Percentiles rank a stretch among this genome's conserved stretches.
These are phyloP conservation scores for Geranium incanum DNA, from an alignment of 441 rosid genomes.

Conservation along the genomic window DNA sequence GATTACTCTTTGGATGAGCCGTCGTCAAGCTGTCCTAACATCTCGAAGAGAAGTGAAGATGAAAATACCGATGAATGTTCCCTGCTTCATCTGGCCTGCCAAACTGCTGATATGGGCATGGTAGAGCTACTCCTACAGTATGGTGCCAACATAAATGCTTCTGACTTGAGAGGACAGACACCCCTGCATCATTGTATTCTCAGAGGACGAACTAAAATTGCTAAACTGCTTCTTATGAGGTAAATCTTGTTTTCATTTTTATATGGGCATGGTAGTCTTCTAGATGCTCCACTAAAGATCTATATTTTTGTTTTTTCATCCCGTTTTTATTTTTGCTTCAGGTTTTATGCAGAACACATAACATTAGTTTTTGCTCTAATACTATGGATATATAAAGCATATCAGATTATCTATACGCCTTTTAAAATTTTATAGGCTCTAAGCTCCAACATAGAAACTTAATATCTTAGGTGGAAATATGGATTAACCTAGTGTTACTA, in stretches of 20 bases:
- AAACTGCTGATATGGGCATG: slow-evolving; percentile 91
- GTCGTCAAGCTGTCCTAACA: slow-evolving; percentile 48
- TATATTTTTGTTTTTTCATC: neutral
- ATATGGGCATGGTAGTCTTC: neutral
- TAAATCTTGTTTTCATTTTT: slow-evolving; percentile 24
- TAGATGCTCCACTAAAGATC: neutral
- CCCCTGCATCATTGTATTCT: slow-evolving; percentile 71
- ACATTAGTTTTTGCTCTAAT: too few relatives aligned
- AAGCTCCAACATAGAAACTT: too few relatives aligned
- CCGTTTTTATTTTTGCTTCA: neutral
- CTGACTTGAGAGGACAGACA: slow-evolving; percentile 67
- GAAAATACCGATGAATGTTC: slow-evolving; percentile 55
- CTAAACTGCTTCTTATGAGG: slow-evolving; percentile 84
- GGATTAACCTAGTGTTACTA: too few relatives aligned
- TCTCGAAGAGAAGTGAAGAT: slow-evolving; percentile 38
- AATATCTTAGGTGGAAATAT: too few relatives aligned
- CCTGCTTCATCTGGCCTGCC: slow-evolving; percentile 94
- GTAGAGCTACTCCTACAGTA: slow-evolving; percentile 90
- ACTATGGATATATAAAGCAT: too few relatives aligned
- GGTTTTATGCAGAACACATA: too few relatives aligned
- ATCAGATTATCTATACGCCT: too few relatives aligned
- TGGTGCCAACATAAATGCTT: slow-evolving; percentile 77
- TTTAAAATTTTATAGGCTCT: too few relatives aligned
- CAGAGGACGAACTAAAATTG: slow-evolving; percentile 53
- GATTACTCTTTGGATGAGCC: slow-evolving; percentile 58